Evolutionary conservation across 257 asterid genomes (phyloP).

Genomic region (Nicotiana noctiflora): DNA sequence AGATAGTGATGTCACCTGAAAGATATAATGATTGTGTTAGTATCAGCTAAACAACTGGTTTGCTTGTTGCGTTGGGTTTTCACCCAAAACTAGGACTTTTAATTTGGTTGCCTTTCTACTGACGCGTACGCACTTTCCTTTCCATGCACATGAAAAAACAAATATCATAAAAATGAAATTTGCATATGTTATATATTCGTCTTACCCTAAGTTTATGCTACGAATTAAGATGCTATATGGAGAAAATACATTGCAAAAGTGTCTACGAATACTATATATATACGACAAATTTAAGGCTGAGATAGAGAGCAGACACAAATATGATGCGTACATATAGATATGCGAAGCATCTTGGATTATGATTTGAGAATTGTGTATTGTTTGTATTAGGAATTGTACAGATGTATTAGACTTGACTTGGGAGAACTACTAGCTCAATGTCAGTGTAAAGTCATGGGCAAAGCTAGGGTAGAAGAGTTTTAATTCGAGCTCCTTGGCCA

Average conservation of each 20-base stretch:
- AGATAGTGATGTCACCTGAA: conserved; percentile 25
- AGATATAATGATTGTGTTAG: conserved; percentile 18
- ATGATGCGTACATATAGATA: not conserved
- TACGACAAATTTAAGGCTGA: not conserved
- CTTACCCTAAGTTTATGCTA: not conserved
- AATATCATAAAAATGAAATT: too few relatives aligned
- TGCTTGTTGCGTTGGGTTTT: conserved; percentile 57
- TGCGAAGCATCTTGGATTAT: not conserved
- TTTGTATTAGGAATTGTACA: not conserved
- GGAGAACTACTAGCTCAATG: not conserved
- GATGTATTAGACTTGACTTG: not conserved
- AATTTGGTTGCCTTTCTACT: not conserved
- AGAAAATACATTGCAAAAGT: not conserved
- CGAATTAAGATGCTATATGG: not conserved
- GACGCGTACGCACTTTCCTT: conserved; percentile 8
- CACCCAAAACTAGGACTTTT: conserved; percentile 29
- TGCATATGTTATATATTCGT: not conserved
- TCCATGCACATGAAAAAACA: conserved; percentile 15
- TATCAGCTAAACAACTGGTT: conserved; percentile 43
- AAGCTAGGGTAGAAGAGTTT: too few relatives aligned
- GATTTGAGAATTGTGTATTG: not conserved
- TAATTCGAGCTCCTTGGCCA: too few relatives aligned
- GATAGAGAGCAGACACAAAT: not conserved
- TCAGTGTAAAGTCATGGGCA: not conserved
- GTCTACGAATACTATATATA: not conserved